These are phyloP conservation scores for Mycena indigotica DNA, from an alignment of 768 basidiomycete genomes.

Conservation along the genomic window DNA sequence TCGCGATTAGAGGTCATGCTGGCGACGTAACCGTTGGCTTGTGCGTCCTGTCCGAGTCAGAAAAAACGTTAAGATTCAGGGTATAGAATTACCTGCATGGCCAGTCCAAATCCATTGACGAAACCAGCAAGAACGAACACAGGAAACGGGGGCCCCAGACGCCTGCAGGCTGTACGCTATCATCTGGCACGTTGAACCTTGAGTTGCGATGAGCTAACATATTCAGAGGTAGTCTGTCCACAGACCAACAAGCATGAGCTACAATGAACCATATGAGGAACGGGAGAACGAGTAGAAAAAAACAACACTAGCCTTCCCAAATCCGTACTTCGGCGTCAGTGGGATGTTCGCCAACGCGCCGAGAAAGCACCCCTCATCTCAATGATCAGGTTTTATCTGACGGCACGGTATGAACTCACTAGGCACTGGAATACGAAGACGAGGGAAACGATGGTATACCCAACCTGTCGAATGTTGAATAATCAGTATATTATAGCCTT, in stretches of 20 bases:
- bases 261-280: not conserved
- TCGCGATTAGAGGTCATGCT: conserved; percentile 41
- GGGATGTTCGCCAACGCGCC: conserved; percentile 36
- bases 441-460: conserved; percentile 54
- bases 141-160: conserved; percentile 56
- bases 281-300: not conserved
- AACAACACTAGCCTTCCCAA: conserved; percentile 22
- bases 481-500: not conserved
- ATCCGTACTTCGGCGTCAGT: conserved; percentile 30
- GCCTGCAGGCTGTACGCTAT: conserved; percentile 49
- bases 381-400: not conserved
- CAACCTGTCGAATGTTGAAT: conserved; percentile 37
- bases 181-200: conserved; percentile 46
- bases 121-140: conserved; percentile 43
- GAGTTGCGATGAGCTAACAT: conserved; percentile 1
- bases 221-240: no score
- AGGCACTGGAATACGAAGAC: conserved; percentile 55
- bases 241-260: not conserved
- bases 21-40: conserved; percentile 53
- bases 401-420: conserved; percentile 28
- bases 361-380: conserved; percentile 33
- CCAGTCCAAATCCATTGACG: conserved; percentile 34
- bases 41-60: conserved; percentile 49
- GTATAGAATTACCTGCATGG: conserved; percentile 41
- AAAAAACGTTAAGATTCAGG: conserved; percentile 36